These are phyloP conservation scores for Fusarium floridanum DNA, from an alignment of 2,329 filamentous ascomycete species.

Conservation along the genomic window DNA sequence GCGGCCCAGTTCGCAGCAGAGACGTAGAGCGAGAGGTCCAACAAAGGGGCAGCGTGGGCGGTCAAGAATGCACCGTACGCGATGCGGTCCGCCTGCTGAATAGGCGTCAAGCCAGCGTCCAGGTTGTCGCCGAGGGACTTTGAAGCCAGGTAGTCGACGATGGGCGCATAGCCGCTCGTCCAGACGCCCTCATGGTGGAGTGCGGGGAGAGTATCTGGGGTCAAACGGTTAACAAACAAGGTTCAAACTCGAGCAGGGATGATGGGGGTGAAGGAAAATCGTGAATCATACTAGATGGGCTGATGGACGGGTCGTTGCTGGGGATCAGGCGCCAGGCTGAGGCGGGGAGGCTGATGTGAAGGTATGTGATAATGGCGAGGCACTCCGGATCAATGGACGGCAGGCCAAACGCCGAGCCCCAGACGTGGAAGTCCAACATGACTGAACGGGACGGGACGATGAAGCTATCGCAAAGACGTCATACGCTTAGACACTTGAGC, in stretches of 20 bases:
- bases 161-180: constrained; percentile 71
- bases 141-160: constrained; percentile 68
- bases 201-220: constrained; percentile 67
- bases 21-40: constrained; percentile 91
- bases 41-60: constrained; percentile 79
- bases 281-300: constrained; percentile 73
- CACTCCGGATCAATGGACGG: constrained; percentile 94
- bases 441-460: constrained; percentile 12
- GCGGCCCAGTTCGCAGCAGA: constrained; percentile 88
- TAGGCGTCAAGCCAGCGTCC: constrained; percentile 55
- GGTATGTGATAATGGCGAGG: constrained; percentile 83
- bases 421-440: constrained; percentile 81
- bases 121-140: constrained; percentile 52
- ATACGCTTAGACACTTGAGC: constrained; percentile 12
- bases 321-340: constrained; percentile 77
- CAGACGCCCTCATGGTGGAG: constrained; percentile 65
- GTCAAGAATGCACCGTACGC: constrained; percentile 78
- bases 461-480: constrained; percentile 30
- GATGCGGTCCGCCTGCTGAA: constrained; percentile 60
- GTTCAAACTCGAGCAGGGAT: constrained; percentile 16
- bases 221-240: constrained; percentile 40
- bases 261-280: constrained; percentile 14
- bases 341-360: constrained; percentile 72
- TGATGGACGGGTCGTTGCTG: constrained; percentile 78
- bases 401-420: constrained; percentile 89